Percentiles rank a stretch among this genome's conserved stretches.
Evolutionary conservation across 1,139 yeast genomes (phyloP).

Genomic region (Saccharomycopsis crataegensis): DNA sequence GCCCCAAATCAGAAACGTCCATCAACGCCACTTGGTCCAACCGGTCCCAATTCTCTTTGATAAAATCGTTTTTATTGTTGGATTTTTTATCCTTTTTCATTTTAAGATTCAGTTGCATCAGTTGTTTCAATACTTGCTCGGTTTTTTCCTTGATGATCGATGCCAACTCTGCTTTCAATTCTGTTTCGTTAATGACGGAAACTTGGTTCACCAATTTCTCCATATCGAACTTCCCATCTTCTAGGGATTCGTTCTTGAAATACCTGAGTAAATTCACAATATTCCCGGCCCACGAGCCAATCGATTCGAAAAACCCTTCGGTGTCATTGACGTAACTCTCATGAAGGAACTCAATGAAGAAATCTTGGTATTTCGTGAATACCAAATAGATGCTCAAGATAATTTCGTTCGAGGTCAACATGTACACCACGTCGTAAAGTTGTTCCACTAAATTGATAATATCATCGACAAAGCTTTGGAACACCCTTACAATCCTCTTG

Average conservation of each 20-base stretch:
- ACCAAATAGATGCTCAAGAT: conserved; percentile 17
- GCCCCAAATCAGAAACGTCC: conserved; percentile 8
- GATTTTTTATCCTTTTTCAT: neutral
- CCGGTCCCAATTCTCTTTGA: conserved; percentile 13
- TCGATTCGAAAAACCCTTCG: conserved; percentile 18
- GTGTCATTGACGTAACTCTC: conserved; percentile 18
- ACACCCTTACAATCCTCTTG: conserved; percentile 9
- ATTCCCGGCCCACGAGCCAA: conserved; percentile 12
- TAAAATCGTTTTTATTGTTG: neutral
- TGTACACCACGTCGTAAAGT: conserved; percentile 16
- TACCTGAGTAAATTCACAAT: conserved; percentile 10
- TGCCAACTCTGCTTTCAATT: conserved; percentile 9
- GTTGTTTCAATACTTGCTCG: neutral
- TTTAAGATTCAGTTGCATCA: conserved; percentile 5
- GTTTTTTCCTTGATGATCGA: conserved; percentile 4
- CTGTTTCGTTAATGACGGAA: neutral
- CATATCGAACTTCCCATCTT: conserved; percentile 4
- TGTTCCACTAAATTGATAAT: conserved; percentile 15
- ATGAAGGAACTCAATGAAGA: conserved; percentile 17
- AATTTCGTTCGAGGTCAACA: conserved; percentile 17
- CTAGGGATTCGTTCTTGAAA: conserved; percentile 5
- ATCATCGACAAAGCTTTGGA: conserved; percentile 16
- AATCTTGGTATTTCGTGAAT: conserved; percentile 16
- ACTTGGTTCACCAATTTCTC: conserved; percentile 1
- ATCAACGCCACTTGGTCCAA: conserved; percentile 9